Conservation (phyloP, 2,329 filamentous ascomycete genomes). For the Amesomyces nigricolor region DNA sequence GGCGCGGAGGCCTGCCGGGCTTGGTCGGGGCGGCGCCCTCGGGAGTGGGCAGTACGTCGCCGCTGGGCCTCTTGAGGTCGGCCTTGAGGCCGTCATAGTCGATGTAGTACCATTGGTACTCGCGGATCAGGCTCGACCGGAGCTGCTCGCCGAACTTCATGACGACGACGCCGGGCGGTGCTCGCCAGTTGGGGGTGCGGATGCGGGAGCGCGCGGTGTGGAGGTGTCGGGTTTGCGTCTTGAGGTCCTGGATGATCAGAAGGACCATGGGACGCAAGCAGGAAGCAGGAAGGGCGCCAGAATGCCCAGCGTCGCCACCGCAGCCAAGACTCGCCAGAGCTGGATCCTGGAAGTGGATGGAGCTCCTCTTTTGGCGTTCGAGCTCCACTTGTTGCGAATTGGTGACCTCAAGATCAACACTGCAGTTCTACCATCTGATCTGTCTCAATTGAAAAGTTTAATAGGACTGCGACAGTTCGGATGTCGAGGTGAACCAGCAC, state of each 20-base stretch:
- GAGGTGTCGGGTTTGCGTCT: slow-evolving; percentile 39
- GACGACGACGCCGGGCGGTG: slow-evolving; percentile 49
- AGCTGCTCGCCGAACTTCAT: slow-evolving; percentile 96
- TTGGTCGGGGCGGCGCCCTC: slow-evolving; percentile 27
- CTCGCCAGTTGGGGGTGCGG: slow-evolving; percentile 30
- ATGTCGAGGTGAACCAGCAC: no score
- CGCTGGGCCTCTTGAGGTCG: slow-evolving; percentile 70
- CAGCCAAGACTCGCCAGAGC: no score
- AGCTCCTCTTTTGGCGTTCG: no score
- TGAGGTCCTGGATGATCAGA: slow-evolving; percentile 45
- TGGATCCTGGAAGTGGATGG: no score
- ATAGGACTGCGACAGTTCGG: no score
- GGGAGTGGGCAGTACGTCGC: slow-evolving; percentile 30
- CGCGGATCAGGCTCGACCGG: slow-evolving; percentile 88
- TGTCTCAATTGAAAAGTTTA: no score
- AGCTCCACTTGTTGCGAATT: no score
- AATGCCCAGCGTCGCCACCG: no score
- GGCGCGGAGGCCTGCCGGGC: slow-evolving; percentile 44
- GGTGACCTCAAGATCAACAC: no score
- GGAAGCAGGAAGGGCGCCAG: no score
- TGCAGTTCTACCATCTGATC: no score
- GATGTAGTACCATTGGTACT: slow-evolving; percentile 98
- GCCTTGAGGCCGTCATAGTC: slow-evolving; percentile 91
- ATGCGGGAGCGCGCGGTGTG: slow-evolving; percentile 30
- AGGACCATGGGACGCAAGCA: slow-evolving; percentile 37